Evolutionary conservation across 805 yeast genomes (phyloP).

Genomic region (Nakazawaea sp.): DNA sequence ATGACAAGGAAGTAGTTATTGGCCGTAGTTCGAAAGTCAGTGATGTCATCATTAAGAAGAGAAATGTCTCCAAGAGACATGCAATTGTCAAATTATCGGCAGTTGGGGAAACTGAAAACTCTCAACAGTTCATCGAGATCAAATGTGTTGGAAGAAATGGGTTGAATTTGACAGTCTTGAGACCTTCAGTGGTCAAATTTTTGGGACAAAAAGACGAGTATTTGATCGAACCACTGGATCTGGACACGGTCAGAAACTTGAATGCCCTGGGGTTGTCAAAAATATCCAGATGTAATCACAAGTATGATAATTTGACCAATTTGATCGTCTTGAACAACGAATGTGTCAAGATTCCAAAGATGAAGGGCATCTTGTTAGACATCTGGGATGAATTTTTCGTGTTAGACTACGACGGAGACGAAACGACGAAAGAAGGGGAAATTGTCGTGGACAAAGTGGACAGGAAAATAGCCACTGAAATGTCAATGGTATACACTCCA

Average conservation of each 20-base stretch:
- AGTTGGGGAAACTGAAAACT: no score
- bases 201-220: constrained; percentile 14
- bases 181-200: constrained; percentile 26
- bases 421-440: constrained; percentile 23
- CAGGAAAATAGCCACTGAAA: neutral
- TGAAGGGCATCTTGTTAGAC: constrained; percentile 57
- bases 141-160: constrained; percentile 85
- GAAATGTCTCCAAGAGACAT: constrained; percentile 64
- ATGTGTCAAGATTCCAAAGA: constrained; percentile 54
- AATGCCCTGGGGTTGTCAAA: constrained; percentile 8
- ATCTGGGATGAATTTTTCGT: constrained; percentile 59
- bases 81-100: constrained; percentile 39
- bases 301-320: constrained; percentile 39
- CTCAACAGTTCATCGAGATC: constrained; percentile 42
- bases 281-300: constrained; percentile 29
- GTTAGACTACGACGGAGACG: constrained; percentile 39
- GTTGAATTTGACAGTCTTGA: constrained; percentile 58
- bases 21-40: constrained; percentile 68
- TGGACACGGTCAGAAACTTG: constrained; percentile 1
- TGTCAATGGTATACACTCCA: constrained; percentile 1
- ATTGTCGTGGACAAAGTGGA: constrained; percentile 11
- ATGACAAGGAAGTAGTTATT: constrained; percentile 33
- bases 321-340: constrained; percentile 58
- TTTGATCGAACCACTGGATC: constrained; percentile 11
- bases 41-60: constrained; percentile 37